Conservation (phyloP, 1,284 basidiomycete species). For the Thecaphora thlaspeos region DNA sequence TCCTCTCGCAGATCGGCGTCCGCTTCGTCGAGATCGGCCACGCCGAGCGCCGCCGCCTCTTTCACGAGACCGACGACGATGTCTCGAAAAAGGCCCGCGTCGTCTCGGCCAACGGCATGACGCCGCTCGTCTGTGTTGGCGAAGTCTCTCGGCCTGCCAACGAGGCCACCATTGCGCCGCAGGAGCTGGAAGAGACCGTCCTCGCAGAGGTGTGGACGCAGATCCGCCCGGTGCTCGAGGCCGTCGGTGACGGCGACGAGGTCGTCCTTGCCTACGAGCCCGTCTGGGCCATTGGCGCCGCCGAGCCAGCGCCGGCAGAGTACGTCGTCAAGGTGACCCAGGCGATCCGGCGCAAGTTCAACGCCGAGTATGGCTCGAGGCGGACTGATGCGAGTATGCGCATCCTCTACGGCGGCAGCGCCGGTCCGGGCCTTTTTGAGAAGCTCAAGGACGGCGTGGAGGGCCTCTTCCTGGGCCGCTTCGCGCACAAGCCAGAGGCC, state of each 20-base stretch:
- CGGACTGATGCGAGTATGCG: conserved; percentile 26
- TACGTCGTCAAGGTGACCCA: conserved; percentile 50
- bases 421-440: conserved; percentile 44
- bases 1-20: conserved; percentile 42
- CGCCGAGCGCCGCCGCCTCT: conserved; percentile 44
- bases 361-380: conserved; percentile 16
- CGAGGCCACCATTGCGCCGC: conserved; percentile 9
- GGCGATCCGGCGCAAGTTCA: conserved; percentile 29
- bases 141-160: conserved; percentile 33
- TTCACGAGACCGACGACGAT: conserved; percentile 47
- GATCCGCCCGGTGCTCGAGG: conserved; percentile 33
- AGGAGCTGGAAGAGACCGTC: conserved; percentile 21
- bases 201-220: conserved; percentile 49
- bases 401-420: conserved; percentile 51
- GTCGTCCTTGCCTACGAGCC: conserved; percentile 52
- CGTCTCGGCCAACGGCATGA: conserved; percentile 31
- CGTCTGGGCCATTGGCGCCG: conserved; percentile 51
- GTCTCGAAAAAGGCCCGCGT: conserved; percentile 43
- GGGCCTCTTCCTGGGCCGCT: conserved; percentile 49
- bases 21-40: conserved; percentile 52
- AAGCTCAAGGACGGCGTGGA: conserved; percentile 49
- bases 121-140: conserved; percentile 51
- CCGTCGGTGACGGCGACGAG: conserved; percentile 9
- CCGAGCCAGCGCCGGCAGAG: conserved; percentile 41
- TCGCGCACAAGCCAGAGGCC: conserved; percentile 45